Evolutionary conservation across 495 filamentous ascomycete species (phyloP), one percentile per base, ranked within the genome.

Genomic region (Penicillium coffeae): DNA sequence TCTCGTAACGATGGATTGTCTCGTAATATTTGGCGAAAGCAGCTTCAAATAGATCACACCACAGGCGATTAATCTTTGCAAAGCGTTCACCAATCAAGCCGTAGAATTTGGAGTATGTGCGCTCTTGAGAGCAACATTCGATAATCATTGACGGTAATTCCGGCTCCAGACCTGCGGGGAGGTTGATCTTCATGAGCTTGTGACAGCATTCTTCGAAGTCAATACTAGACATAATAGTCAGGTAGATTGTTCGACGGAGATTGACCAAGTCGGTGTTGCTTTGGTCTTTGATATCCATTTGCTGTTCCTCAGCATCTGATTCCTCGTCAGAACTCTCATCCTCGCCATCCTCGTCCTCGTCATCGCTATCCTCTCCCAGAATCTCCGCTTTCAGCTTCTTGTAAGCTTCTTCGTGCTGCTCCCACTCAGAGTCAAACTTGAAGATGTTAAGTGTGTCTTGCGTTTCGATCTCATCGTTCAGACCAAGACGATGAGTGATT

Each of bases 131-230:
- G 66, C 90, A 95, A 57, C 89, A 91, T 64, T 99, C 93, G 42
- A 97, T 86, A 38, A 99, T 81, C 94, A 99, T 99, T 4, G 87
- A 90, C 8, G 90, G 88, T 42, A 99, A 74, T 62, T 97, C 93
- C 3, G 83, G 72, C 65, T 99, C 93, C 58, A 91, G 78, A 14
- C 93, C 94, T n/a, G 77, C 65, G 3, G 93, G 94, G 16, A 99
- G 75, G 42, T 82, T 87, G 60, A 97, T 76, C 76, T 91, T 92
- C 85, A 95, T 89, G 51, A 95, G 72, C 68, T 96, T 96, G 73
- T 98, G 93, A 54, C 86, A 89, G 45, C 85, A 87, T 81, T 97
- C 94, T 75, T 97, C 92, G 39, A 95, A 94, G 41, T 92, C 89
- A 45, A 89, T 85, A 58, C 85, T 90, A 34, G 87, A 92, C 88